Percentiles rank a stretch among this genome's conserved stretches.
Evolutionary conservation across 2,329 filamentous ascomycete genomes (phyloP).

Genomic region (Raffaelea arxii): DNA sequence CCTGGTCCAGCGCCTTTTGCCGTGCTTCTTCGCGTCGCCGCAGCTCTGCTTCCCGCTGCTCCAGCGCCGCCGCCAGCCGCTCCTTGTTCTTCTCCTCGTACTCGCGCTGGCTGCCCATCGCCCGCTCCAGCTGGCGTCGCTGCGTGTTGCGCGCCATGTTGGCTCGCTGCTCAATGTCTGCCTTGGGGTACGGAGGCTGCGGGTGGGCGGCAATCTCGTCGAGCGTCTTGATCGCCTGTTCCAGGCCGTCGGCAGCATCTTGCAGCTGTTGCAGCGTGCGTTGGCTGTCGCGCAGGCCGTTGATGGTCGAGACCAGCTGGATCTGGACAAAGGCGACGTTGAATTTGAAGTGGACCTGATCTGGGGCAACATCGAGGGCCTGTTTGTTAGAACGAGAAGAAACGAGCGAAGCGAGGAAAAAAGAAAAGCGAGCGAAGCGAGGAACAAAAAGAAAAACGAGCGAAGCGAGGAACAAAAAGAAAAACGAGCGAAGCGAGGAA

Average conservation of each 20-base stretch:
- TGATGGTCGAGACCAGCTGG: conserved; percentile 76
- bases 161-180: conserved; percentile 86
- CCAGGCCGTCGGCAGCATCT: conserved; percentile 64
- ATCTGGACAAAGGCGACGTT: conserved; percentile 98
- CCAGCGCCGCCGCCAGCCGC: conserved; percentile 72
- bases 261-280: conserved; percentile 73
- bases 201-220: conserved; percentile 54
- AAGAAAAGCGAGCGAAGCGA: conserved; percentile 16
- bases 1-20: conserved; percentile 55
- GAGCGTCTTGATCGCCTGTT: conserved; percentile 69
- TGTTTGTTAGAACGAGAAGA: conserved; percentile 17
- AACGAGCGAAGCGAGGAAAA: conserved; percentile 3
- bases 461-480: background rate
- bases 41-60: conserved; percentile 71
- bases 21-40: conserved; percentile 69
- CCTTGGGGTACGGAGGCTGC: conserved; percentile 75
- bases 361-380: conserved; percentile 69
- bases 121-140: conserved; percentile 80
- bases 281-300: conserved; percentile 63
- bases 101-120: conserved; percentile 73
- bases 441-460: conserved; percentile 18
- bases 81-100: conserved; percentile 91
- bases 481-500: background rate
- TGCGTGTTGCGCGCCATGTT: conserved; percentile 97
- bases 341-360: conserved; percentile 88